These are phyloP conservation scores for Bryoerythrophyllum caledonicum DNA, from an alignment of 225 moss, liverwort and hornwort species.

Conservation along the genomic window DNA sequence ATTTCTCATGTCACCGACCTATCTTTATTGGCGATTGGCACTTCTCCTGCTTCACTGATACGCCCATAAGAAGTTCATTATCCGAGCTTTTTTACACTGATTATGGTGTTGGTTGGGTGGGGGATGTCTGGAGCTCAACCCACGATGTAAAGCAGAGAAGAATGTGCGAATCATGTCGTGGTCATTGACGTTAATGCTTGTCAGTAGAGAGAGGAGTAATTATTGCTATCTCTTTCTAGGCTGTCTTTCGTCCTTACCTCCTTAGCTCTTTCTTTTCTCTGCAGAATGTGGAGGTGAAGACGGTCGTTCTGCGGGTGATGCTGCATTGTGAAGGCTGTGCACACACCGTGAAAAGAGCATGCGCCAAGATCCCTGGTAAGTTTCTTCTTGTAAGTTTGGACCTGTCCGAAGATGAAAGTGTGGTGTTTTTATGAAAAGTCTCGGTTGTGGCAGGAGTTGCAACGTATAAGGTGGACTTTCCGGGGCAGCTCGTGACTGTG, in stretches of 20 bases:
- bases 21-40: neutral
- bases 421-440: too few species aligned
- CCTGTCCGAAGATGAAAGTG: too few species aligned
- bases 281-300: slow-evolving; percentile 34
- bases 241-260: too few species aligned
- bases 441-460: slow-evolving; percentile 33
- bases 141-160: slow-evolving; percentile 8
- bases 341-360: slow-evolving; percentile 50
- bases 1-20: neutral
- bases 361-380: slow-evolving; percentile 48
- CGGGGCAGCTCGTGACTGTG: slow-evolving; percentile 43
- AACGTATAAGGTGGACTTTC: slow-evolving; percentile 33
- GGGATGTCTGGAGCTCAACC: slow-evolving; percentile 16
- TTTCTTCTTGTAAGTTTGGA: neutral
- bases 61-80: neutral
- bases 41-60: neutral
- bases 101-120: neutral
- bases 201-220: too few species aligned
- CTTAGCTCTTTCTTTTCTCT: slow-evolving; percentile 11
- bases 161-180: neutral
- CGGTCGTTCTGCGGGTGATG: slow-evolving; percentile 56
- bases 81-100: neutral
- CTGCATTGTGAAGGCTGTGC: slow-evolving; percentile 64
- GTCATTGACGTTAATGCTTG: too few species aligned
- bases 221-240: too few species aligned